Evolutionary conservation across 169 alveolate genomes (phyloP), one percentile per base, ranked within the genome.

Genomic region (Plasmodium falciparum): DNA sequence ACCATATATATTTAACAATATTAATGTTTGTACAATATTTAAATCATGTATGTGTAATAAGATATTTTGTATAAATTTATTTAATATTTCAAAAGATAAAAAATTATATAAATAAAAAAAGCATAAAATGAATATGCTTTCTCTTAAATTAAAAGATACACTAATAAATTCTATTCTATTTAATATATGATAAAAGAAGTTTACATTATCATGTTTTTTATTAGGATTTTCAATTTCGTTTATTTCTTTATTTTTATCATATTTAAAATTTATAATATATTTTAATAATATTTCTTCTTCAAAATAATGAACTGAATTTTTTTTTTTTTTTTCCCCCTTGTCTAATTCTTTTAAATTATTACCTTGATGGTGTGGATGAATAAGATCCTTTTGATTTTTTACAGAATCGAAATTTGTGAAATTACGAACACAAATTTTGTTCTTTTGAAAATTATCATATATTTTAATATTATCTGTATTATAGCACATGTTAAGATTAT

Each of bases 91-190:
- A 70, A 49, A 47, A 5, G 59, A 65, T 70, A 50, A 17, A 4
- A 47, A 45, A 17, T 70, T 70, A 12, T 70, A 12, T 4, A 70
- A n/a, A 47, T 70, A 70, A 70, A 70, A 70, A 70, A 70, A 70
- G 17, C 49, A 9, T 12, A 70, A 12, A 15, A 70, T 49, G 50
- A 70, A 70, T 47, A 70, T 47, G 9, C 39, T 15, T 49, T 70
- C 78, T 49, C 47, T 20, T 20, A 47, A n/a, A 13, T 49, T 70
- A 47, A 70, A 70, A 45, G 78, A 70, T 20, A 70, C n/a, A 70
- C 65, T 50, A 12, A 70, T 70, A 47, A 70, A 70, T 33, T 70
- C 78, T 70, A 49, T 22, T 70, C 78, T n/a, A 6, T 70, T 70
- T 9, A 70, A 12, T 24, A 70, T 12, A 49, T 70, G 45, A 3